Conservation (phyloP, 1,139 yeast genomes). For the Chernovozyma aurita region DNA sequence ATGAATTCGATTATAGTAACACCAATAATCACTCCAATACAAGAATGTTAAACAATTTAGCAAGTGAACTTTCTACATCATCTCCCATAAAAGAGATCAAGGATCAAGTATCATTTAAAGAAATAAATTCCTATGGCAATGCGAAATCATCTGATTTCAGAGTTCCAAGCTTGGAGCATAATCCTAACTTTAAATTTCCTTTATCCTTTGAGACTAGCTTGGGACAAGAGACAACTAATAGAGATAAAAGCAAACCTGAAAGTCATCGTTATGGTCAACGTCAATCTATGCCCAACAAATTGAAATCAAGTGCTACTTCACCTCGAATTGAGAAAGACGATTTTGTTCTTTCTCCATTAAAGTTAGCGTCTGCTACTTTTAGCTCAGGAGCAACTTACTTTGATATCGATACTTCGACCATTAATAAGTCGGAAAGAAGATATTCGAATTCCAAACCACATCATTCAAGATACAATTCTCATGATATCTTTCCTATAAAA, state of each 20-base stretch:
- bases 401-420: constrained; percentile 14
- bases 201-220: background rate
- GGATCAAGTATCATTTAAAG: background rate
- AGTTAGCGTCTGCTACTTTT: constrained; percentile 21
- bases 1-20: background rate
- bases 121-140: background rate
- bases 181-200: constrained; percentile 17
- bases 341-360: constrained; percentile 44
- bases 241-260: background rate
- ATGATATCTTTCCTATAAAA: constrained; percentile 41
- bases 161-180: constrained; percentile 3
- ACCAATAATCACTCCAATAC: too few species aligned
- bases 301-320: constrained; percentile 15
- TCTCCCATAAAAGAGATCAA: constrained; percentile 5
- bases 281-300: constrained; percentile 33
- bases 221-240: background rate
- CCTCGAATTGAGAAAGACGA: constrained; percentile 21
- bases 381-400: constrained; percentile 15
- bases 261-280: constrained; percentile 10
- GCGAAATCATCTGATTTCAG: background rate
- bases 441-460: constrained; percentile 29
- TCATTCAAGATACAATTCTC: constrained; percentile 41
- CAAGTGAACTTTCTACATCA: constrained; percentile 6
- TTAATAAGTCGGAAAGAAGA: constrained; percentile 15
- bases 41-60: constrained; percentile 4